phyloP scores from a whole-genome alignment of 1,284 basidiomycete genomes.

The Ceratobasidium sp. region DNA sequence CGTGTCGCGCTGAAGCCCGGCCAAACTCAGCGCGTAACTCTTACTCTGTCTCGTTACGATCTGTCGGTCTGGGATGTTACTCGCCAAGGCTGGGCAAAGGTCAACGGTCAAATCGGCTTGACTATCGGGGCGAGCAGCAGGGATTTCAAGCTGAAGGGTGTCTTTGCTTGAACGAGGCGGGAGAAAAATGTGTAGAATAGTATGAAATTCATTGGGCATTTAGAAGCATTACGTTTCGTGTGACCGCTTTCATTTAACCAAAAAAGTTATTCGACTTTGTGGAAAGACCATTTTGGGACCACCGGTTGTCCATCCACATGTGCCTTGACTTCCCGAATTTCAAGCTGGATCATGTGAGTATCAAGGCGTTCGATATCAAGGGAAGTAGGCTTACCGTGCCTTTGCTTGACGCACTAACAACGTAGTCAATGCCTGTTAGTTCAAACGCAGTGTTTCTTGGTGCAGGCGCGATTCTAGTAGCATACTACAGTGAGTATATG shows the following conservation, averaged over 20 bases:
- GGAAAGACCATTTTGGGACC: background rate
- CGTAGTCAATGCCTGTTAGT: background rate
- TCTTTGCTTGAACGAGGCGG: conserved; percentile 10
- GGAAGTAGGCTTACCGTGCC: background rate
- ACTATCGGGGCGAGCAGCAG: conserved; percentile 49
- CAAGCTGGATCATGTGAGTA: background rate
- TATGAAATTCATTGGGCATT: conserved; percentile 19
- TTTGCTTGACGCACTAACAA: background rate
- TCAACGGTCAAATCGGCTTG: conserved; percentile 43
- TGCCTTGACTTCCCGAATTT: background rate
- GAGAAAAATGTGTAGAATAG: background rate
- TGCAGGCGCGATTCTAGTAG: background rate
- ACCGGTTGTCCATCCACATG: background rate
- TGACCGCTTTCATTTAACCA: background rate
- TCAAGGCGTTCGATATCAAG: background rate
- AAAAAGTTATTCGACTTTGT: background rate
- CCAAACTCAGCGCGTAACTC: conserved; percentile 57
- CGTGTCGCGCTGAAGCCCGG: conserved; percentile 63
- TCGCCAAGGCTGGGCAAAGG: conserved; percentile 48
- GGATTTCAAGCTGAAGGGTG: conserved; percentile 47
- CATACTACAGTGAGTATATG: background rate
- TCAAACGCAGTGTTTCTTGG: background rate
- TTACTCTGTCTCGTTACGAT: conserved; percentile 56
- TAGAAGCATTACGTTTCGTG: background rate
- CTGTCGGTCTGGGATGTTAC: conserved; percentile 49